A percentile compares a stretch with the other conserved stretches of the same genome.
Conservation (phyloP, 345 rosid genomes). For the Sapria himalayana region DNA sequence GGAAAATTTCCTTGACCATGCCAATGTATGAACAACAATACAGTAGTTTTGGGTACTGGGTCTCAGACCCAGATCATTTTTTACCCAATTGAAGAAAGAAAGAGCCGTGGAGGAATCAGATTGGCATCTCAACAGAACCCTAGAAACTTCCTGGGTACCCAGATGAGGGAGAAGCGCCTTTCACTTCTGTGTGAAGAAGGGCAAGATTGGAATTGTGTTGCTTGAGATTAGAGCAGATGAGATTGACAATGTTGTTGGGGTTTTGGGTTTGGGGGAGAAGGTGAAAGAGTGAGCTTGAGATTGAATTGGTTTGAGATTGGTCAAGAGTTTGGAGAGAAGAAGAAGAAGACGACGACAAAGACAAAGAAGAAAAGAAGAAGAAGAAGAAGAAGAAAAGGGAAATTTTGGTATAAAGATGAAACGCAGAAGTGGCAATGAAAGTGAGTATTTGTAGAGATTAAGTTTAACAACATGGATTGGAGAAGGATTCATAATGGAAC, state of each 20-base stretch:
- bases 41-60: conserved; percentile 29
- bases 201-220: conserved; percentile 10
- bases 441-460: no score
- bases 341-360: background rate
- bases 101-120: conserved; percentile 36
- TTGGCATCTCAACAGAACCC: conserved; percentile 49
- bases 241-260: conserved; percentile 40
- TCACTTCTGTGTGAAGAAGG: conserved; percentile 11
- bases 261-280: conserved; percentile 36
- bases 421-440: no score
- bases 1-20: conserved; percentile 29
- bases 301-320: conserved; percentile 8
- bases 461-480: no score
- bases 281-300: conserved; percentile 27
- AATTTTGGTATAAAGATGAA: conserved; percentile 1
- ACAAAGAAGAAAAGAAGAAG: no score
- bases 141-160: conserved; percentile 29
- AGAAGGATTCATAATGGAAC: no score
- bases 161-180: conserved; percentile 26
- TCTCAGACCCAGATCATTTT: conserved; percentile 22
- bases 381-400: conserved; percentile 15
- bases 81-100: conserved; percentile 44
- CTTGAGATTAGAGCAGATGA: conserved; percentile 33
- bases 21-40: conserved; percentile 31
- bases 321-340: conserved; percentile 14